Evolutionary conservation across 2,329 filamentous ascomycete genomes (phyloP).

Genomic region (Sporothrix luriei): DNA sequence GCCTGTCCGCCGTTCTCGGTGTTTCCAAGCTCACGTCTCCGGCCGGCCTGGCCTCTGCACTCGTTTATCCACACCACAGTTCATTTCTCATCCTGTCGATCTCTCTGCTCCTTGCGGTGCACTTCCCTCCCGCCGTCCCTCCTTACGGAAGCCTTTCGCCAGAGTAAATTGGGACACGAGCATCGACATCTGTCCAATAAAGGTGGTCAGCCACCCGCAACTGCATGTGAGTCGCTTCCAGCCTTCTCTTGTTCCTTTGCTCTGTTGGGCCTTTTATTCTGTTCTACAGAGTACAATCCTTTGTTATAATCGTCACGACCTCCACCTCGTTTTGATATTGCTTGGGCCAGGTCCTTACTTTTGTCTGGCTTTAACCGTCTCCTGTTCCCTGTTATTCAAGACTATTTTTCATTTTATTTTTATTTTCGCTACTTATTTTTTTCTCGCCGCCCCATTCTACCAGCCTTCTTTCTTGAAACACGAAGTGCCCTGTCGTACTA

Average conservation of each 20-base stretch:
- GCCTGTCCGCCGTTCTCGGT: constrained; percentile 16
- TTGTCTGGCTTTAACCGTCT: constrained; percentile 24
- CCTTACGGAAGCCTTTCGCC: neutral
- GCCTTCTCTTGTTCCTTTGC: constrained; percentile 3
- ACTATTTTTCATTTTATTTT: neutral
- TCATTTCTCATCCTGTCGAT: constrained; percentile 27
- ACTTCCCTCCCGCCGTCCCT: constrained; percentile 1
- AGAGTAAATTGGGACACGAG: neutral
- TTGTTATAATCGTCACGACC: neutral
- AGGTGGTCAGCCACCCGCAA: constrained; percentile 2
- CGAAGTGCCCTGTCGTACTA: constrained; percentile 21
- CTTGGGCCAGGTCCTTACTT: constrained; percentile 4
- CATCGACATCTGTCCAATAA: constrained; percentile 16
- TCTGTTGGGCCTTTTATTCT: neutral
- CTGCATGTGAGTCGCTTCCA: constrained; percentile 23
- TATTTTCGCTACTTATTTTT: neutral
- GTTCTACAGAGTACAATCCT: too few species aligned
- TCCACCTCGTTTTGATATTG: neutral
- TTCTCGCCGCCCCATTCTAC: constrained; percentile 6
- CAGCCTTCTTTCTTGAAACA: constrained; percentile 28
- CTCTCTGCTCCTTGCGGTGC: constrained; percentile 20
- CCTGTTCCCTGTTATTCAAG: neutral
- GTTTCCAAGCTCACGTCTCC: neutral
- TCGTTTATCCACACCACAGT: constrained; percentile 11
- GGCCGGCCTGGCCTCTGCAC: neutral